phyloP scores from a whole-genome alignment of 805 yeast genomes.

The Yamadazyma phyllophila region DNA sequence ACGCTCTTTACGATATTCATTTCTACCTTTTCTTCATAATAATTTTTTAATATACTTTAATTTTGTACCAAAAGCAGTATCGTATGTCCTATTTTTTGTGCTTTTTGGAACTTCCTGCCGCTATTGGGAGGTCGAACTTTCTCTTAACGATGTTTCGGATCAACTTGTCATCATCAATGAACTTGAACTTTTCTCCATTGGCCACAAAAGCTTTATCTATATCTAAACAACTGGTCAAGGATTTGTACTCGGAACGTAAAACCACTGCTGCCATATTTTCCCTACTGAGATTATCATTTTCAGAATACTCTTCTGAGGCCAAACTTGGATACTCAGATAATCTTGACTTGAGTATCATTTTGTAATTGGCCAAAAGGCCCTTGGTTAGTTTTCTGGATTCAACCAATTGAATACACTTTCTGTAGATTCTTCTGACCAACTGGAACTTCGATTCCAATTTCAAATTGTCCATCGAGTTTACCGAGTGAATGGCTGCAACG shows the following conservation, averaged over 20 bases:
- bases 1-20: background rate
- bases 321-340: constrained; percentile 48
- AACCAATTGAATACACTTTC: constrained; percentile 60
- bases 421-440: constrained; percentile 49
- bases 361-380: constrained; percentile 27
- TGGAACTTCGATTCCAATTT: constrained; percentile 22
- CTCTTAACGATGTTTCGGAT: constrained; percentile 59
- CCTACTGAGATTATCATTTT: constrained; percentile 16
- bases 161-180: constrained; percentile 60
- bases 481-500: constrained; percentile 23
- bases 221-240: constrained; percentile 44
- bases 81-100: background rate
- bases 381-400: constrained; percentile 51
- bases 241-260: constrained; percentile 51
- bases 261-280: constrained; percentile 54
- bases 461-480: constrained; percentile 19
- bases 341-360: constrained; percentile 32
- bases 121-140: constrained; percentile 14
- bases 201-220: constrained; percentile 23
- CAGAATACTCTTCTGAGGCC: constrained; percentile 20
- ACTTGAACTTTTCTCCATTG: constrained; percentile 28
- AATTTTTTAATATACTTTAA: background rate
- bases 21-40: background rate
- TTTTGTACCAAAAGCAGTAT: too few relatives aligned
- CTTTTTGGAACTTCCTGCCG: background rate